phyloP scores from a whole-genome alignment of 2,329 filamentous ascomycete genomes.

The Penicillium aurantiogriseum region DNA sequence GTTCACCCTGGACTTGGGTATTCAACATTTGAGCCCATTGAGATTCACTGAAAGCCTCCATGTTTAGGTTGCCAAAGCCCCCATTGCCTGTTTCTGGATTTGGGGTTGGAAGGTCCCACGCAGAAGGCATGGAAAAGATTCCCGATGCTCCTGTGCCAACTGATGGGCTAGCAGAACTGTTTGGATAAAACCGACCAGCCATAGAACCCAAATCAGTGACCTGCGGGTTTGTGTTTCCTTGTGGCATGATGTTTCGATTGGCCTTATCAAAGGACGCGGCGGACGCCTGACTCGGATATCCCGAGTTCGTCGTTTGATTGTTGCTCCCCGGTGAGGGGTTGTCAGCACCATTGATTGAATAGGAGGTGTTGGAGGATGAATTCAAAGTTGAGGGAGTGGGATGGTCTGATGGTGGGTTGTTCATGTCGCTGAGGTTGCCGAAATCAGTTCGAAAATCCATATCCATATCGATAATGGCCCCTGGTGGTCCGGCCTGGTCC shows the following conservation, averaged over 20 bases:
- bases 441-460: slow-evolving; percentile 35
- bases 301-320: slow-evolving; percentile 18
- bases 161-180: slow-evolving; percentile 14
- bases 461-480: slow-evolving; percentile 24
- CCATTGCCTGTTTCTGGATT: slow-evolving; percentile 13
- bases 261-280: slow-evolving; percentile 16
- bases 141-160: slow-evolving; percentile 22
- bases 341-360: slow-evolving; percentile 31
- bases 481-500: neutral
- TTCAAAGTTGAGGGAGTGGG: slow-evolving; percentile 38
- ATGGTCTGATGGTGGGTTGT: slow-evolving; percentile 34
- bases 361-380: slow-evolving; percentile 39
- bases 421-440: slow-evolving; percentile 29
- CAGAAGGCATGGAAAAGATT: slow-evolving; percentile 27
- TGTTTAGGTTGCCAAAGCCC: slow-evolving; percentile 20
- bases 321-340: slow-evolving; percentile 28
- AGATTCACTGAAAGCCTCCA: slow-evolving; percentile 33
- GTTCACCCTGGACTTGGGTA: slow-evolving; percentile 23
- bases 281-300: slow-evolving; percentile 11
- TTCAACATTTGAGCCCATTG: slow-evolving; percentile 40
- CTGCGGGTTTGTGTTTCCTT: slow-evolving; percentile 16
- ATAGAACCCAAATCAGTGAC: slow-evolving; percentile 17
- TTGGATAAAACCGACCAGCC: slow-evolving; percentile 17
- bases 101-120: slow-evolving; percentile 32
- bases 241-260: slow-evolving; percentile 15